Evolutionary conservation across 306 rosid genomes (phyloP), one percentile per base, ranked within the genome.

Genomic region (Gleditsia sinensis): DNA sequence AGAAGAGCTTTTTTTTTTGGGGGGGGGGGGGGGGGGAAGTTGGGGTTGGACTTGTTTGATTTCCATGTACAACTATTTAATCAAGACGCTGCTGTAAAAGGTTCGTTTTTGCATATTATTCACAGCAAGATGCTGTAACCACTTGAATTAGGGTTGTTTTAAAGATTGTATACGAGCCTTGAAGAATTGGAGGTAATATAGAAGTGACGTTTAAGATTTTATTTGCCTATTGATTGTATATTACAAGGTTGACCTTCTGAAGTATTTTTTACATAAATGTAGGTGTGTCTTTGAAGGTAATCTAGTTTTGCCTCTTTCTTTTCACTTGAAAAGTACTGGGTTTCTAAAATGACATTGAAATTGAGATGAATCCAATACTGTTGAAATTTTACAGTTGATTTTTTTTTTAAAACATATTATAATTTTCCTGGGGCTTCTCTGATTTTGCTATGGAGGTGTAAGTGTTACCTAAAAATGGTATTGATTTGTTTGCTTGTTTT

Each of bases 261-360:
- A 75, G 75, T 70, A 45, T 19, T 57, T 78, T 79, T 32, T 49
- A 74, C 63, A 32, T 9, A 17, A 63, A 39, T 75, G 71, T 79
- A 12, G 50, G 69, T 57, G 25, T 79, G 21, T 58, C 83, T 83
- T 75, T 67, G 37, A 83, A 79, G 79, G 64, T 56, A 79, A 83
- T 78, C 24, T 71, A 57, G 63, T 42, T 24, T 58, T 71, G 69
- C 67, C 19, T 75, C 30, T 70, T 48, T 62, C 28, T 55, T 66
- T 24, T 50, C n/a, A 65, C 57, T 36, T 30, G 46, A 66, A 28
- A 67, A 69, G 45, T 73, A 37, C 23, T 3, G 10, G 42, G 70
- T 72, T 72, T 72, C 70, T 20, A n/a, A 72, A 76, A 10, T 68
- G 80, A 60, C 25, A 67, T 36, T 37, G 50, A 79, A 39, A 42